Base-by-base conservation (phyloP, 2,329 filamentous ascomycete species). In the Diaporthe nobilis region DNA sequence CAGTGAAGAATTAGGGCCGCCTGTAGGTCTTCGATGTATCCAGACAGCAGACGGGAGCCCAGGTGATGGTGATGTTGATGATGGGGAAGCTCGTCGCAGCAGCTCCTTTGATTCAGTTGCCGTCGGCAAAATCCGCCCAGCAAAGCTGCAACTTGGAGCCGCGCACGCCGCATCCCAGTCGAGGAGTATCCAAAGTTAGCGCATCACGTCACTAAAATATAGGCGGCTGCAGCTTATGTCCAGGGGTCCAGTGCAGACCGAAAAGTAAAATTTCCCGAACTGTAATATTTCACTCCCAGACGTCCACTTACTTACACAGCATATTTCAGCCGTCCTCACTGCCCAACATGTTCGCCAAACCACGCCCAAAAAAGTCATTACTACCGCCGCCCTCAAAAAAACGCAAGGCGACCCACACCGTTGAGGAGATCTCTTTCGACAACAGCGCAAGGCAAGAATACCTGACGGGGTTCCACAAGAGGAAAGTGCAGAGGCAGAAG, bases 401-500 rank as follows among this genome's bases (percentile, higher is more conserved):
- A 81, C 88, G 94, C 78, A 94, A 94, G 83, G 84, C 84, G 77
- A 82, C 88, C 20, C 86, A 88, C 61, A 85, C 87, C 53, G 88
- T 94, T 76, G 94, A 96, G 81, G 95, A 98, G 83, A 93, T 99
- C 84, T 91, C 88, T 71, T 99, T 98, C 86, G 95, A 99, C 86
- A 86, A 90, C 77, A 88, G 89, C 77, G 94, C 94, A 61, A 93
- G 97, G 78, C 87, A 94, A 78, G 95, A 98, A 81, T 99, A 94
- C 82, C 89, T 99, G 75, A 98, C 95, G 0, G 97, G 97, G 3
- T 99, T 99, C 85, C 96, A 96, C 87, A 99, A 98, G 89, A 93
- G 97, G 84, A 98, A 98, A 85, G 86, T 94, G 72, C 94, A 95
- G 83, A 91, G 97, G 51, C 92, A 93, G 79, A 97, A 98, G 86